phyloP scores from a whole-genome alignment of 2,329 filamentous ascomycete species.

The Colletotrichum australisinense region DNA sequence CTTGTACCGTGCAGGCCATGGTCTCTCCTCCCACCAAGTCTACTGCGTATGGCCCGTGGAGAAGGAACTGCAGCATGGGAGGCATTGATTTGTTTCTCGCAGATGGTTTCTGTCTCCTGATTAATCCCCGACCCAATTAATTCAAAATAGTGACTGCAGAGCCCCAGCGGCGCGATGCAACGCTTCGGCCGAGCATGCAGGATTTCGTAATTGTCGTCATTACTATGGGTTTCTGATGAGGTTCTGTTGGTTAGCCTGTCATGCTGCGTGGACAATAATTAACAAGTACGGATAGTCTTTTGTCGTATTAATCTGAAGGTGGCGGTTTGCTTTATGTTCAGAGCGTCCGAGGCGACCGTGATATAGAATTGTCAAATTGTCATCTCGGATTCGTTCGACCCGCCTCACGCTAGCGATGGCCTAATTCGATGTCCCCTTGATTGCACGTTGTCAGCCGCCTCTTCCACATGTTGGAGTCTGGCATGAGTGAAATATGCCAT shows the following conservation, averaged over 20 bases:
- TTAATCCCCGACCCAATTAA: constrained; percentile 6
- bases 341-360: background rate
- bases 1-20: background rate
- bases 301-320: background rate
- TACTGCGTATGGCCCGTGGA: background rate
- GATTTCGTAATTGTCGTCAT: background rate
- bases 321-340: background rate
- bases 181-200: constrained; percentile 1
- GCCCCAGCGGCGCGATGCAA: background rate
- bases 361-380: background rate
- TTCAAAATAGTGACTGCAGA: constrained; percentile 19
- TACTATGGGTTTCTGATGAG: background rate
- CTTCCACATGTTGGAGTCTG: background rate
- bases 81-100: constrained; percentile 29
- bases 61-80: background rate
- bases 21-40: background rate
- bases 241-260: background rate
- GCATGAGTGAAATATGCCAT: background rate
- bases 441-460: background rate
- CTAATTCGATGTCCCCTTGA: background rate
- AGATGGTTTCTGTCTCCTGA: constrained; percentile 17
- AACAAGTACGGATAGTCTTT: background rate
- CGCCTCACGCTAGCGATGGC: background rate
- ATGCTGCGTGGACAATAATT: background rate
- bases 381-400: background rate